Conservation (phyloP, 768 basidiomycete genomes). For the Phaeolepiota aurea region DNA sequence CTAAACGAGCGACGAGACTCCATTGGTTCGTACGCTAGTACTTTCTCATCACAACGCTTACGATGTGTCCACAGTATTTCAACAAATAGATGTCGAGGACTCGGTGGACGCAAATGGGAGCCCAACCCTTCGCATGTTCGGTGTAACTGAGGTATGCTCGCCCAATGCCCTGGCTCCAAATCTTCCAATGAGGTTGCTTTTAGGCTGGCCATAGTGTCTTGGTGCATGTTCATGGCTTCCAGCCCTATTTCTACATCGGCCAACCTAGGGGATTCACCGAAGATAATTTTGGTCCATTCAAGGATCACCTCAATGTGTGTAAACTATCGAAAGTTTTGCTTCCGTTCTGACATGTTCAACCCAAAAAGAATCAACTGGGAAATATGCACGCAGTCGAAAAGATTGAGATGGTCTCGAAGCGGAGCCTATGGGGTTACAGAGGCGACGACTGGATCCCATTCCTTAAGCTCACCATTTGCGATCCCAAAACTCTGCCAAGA, state of each 20-base stretch:
- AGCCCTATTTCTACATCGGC: constrained; percentile 90
- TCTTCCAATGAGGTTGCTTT: neutral
- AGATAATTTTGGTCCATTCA: constrained; percentile 60
- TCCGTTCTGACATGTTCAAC: neutral
- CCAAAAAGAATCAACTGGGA: constrained; percentile 27
- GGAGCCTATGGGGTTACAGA: constrained; percentile 80
- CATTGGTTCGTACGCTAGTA: constrained; percentile 28
- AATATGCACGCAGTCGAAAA: constrained; percentile 31
- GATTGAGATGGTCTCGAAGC: constrained; percentile 54
- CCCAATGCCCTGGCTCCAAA: neutral
- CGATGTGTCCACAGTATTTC: constrained; percentile 95
- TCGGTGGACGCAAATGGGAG: constrained; percentile 35
- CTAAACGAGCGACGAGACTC: constrained; percentile 55
- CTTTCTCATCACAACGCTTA: neutral
- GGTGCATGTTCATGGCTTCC: constrained; percentile 71
- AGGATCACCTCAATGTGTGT: constrained; percentile 68
- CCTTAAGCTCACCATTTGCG: constrained; percentile 71
- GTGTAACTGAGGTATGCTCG: constrained; percentile 71
- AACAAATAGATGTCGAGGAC: constrained; percentile 90
- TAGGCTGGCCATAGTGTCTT: constrained; percentile 87
- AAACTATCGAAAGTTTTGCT: neutral
- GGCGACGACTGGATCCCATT: constrained; percentile 78
- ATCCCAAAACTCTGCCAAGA: constrained; percentile 75
- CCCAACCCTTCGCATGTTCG: constrained; percentile 66
- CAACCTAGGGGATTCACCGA: constrained; percentile 76